Conservation (phyloP, 257 asterid species). For the Solanum pinnatisectum region DNA sequence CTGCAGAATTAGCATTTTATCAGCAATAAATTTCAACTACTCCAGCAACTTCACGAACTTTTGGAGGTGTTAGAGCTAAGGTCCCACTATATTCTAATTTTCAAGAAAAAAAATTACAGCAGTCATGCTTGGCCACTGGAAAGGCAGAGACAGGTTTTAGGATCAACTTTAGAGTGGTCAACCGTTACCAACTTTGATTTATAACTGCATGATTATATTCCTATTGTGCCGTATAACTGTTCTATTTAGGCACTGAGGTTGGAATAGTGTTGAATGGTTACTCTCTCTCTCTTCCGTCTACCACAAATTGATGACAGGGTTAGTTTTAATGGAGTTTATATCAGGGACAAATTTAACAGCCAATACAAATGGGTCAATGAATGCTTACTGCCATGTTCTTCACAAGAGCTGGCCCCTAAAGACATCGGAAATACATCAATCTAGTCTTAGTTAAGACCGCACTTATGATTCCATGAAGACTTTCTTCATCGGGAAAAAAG, state of each 20-base stretch:
- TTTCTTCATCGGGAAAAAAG: background rate
- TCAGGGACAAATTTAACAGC: background rate
- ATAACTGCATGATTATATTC: background rate
- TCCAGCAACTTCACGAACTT: background rate
- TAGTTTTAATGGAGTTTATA: background rate
- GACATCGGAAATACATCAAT: background rate
- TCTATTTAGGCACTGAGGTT: background rate
- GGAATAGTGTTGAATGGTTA: background rate
- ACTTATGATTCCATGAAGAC: background rate
- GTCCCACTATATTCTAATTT: background rate
- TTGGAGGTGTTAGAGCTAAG: background rate
- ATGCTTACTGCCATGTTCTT: background rate
- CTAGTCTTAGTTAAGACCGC: background rate
- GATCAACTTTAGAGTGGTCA: background rate
- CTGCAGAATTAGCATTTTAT: background rate
- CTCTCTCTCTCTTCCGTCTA: background rate
- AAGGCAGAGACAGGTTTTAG: background rate
- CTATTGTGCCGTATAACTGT: background rate
- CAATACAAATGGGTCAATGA: background rate
- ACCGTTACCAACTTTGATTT: background rate
- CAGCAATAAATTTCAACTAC: background rate
- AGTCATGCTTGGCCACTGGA: background rate
- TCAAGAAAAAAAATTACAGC: background rate
- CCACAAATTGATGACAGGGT: background rate
- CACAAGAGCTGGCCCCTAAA: background rate